A percentile compares a stretch with the other conserved stretches of the same genome.
These are phyloP conservation scores for Vicia villosa DNA, from an alignment of 306 rosid species.

Conservation along the genomic window DNA sequence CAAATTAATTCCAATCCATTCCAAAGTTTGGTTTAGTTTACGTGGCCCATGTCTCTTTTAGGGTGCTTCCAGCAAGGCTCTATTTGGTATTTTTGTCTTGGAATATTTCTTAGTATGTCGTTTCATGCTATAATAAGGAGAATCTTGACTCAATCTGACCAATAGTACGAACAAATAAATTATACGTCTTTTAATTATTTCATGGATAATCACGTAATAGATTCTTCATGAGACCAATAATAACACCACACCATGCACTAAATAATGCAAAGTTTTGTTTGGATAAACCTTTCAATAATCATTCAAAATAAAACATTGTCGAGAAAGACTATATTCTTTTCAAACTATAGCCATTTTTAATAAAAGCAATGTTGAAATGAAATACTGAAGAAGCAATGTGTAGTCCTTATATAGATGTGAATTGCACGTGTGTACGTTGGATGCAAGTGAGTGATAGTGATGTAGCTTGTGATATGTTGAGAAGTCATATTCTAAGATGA, in stretches of 20 bases:
- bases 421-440: not conserved
- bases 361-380: too few relatives aligned
- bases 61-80: slow-evolving; percentile 25
- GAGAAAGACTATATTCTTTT: not conserved
- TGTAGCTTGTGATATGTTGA: not conserved
- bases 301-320: not conserved
- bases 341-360: not conserved
- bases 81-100: slow-evolving; percentile 31
- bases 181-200: slow-evolving; percentile 1
- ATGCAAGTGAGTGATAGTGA: not conserved
- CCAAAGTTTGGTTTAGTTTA: not conserved
- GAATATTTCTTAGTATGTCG: slow-evolving; percentile 40
- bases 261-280: not conserved
- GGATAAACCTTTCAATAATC: not conserved
- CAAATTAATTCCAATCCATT: slow-evolving; percentile 26
- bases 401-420: not conserved
- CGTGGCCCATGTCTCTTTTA: slow-evolving; percentile 25
- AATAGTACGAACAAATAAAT: slow-evolving; percentile 28
- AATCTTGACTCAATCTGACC: slow-evolving; percentile 34
- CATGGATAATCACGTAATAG: slow-evolving; percentile 3
- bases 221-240: slow-evolving; percentile 28
- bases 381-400: not conserved
- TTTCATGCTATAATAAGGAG: slow-evolving; percentile 27
- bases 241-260: not conserved
- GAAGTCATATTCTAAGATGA: not conserved